A percentile compares a stretch with the other conserved stretches of the same genome.
Evolutionary conservation across 2,329 filamentous ascomycete genomes (phyloP).

Genomic region (Verticillium alfalfae): DNA sequence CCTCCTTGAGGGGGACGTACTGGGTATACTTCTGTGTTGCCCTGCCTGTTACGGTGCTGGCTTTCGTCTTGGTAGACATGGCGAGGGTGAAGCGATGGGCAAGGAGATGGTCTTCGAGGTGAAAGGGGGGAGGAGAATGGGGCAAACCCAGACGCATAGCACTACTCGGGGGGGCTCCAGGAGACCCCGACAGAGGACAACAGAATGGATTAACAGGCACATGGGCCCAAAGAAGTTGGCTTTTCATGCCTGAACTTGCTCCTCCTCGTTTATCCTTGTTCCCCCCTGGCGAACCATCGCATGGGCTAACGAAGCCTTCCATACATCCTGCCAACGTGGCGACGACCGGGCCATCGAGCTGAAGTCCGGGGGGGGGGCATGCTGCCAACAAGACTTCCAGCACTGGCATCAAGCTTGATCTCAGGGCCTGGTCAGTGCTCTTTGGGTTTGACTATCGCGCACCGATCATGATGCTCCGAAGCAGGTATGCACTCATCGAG

Average conservation of each 20-base stretch:
- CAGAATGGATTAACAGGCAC: background rate
- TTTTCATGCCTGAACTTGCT: background rate
- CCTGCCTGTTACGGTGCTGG: conserved; percentile 14
- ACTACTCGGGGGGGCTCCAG: background rate
- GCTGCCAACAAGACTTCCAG: background rate
- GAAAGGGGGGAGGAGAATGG: background rate
- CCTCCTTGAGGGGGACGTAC: conserved; percentile 10
- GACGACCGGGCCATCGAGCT: background rate
- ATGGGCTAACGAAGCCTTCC: background rate
- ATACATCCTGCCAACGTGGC: background rate
- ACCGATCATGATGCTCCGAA: background rate
- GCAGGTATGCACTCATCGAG: background rate
- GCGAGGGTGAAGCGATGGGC: background rate
- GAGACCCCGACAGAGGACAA: background rate
- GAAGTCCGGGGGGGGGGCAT: background rate
- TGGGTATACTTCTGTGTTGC: conserved; percentile 14
- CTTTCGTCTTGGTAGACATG: background rate
- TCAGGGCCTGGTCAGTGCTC: background rate
- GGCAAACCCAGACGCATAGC: background rate
- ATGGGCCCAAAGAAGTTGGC: background rate
- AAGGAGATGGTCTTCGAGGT: background rate
- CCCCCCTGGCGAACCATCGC: background rate
- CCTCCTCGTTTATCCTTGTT: background rate
- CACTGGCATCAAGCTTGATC: background rate
- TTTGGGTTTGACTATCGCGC: background rate